Percentiles rank a stretch among this genome's conserved stretches.
These are phyloP conservation scores for Rosa persica DNA, from an alignment of 306 rosid genomes.

Conservation along the genomic window DNA sequence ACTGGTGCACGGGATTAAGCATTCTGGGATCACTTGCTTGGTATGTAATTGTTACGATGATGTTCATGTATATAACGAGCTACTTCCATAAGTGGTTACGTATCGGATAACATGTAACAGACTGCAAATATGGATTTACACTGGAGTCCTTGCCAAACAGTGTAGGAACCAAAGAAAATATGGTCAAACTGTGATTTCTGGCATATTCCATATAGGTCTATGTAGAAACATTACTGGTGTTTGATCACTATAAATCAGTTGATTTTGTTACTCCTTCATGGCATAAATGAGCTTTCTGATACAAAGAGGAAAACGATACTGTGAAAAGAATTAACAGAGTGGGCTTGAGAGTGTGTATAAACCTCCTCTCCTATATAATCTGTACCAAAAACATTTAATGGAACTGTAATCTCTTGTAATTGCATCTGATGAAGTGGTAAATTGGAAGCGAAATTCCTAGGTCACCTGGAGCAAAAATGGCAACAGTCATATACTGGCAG, in stretches of 20 bases:
- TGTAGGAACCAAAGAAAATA: not conserved
- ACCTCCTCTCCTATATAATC: constrained; percentile 11
- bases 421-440: not conserved
- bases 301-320: not conserved
- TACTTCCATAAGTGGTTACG: not conserved
- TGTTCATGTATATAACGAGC: not conserved
- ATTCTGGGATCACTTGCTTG: not conserved
- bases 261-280: not conserved
- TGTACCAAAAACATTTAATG: not conserved
- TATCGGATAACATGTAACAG: not conserved
- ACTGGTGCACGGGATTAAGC: not conserved
- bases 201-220: no score
- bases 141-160: not conserved
- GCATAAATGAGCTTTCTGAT: not conserved
- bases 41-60: not conserved
- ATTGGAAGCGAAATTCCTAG: not conserved
- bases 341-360: not conserved
- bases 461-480: constrained; percentile 4
- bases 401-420: not conserved
- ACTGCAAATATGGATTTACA: not conserved
- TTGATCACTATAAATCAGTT: not conserved
- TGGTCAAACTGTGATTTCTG: not conserved
- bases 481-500: not conserved
- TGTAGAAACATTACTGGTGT: not conserved
- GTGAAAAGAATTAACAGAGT: constrained; percentile 2